Evolutionary conservation across 345 rosid genomes (phyloP), one percentile per base, ranked within the genome.

Genomic region (Durio zibethinus): DNA sequence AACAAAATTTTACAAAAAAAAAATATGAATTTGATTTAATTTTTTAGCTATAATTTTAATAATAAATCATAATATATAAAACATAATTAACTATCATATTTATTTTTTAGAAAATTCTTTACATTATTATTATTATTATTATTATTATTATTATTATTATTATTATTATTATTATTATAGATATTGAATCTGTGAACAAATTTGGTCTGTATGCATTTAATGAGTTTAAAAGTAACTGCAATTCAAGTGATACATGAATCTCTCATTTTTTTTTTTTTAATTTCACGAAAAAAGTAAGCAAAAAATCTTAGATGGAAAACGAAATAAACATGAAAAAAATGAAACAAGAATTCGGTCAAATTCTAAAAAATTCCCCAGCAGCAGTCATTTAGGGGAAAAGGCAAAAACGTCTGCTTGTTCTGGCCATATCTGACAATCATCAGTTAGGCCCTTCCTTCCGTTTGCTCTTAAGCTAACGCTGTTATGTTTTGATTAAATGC

Each of bases 381-480:
- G 25, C 65, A 64, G 80, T 80, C 74, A 72, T 72, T 50, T 20
- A 69, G 42, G 29, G 21, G n/a, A n/a, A 63, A 42, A 50, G 36
- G 20, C 12, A 54, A 54, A 14, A 45, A n/a, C 21, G 38, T 31
- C 29, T 29, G 10, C 27, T 29, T 9, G 12, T 10, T 48, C 18
- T 57, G 75, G 80, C 69, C 80, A 31, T 6, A 40, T 68, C 31
- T 3, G 27, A 79, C 56, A 7, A 73, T 38, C 54, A 79, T 35
- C 69, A 68, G 15, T 80, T 79, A 63, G 53, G 40, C 76, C 35
- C 40, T 2, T 7, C 36, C 64, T 11, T 2, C 43, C 56, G n/a
- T 47, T 53, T 52, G 64, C 27, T 57, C 56, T 25, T 18, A 21
- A 7, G 18, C n/a, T 31, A 36, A 56, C 59, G 72, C 53, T 43